Percentiles rank a stretch among this genome's conserved stretches.
Conservation (phyloP, 2,329 filamentous ascomycete genomes). For the Tolypocladium ophioglossoides region DNA sequence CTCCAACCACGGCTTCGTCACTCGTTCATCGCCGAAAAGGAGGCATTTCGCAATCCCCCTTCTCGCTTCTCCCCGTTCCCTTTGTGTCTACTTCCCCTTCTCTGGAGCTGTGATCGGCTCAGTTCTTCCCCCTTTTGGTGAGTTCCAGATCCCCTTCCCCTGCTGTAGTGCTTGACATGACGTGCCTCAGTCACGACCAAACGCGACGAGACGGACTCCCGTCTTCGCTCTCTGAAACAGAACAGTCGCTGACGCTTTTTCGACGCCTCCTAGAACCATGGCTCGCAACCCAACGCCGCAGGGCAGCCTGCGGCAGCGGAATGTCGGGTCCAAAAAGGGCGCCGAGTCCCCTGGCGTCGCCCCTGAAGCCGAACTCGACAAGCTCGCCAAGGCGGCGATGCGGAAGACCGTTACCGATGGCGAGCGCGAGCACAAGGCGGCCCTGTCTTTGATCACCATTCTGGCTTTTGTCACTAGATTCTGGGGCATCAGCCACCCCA, state of each 20-base stretch:
- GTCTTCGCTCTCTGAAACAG: neutral
- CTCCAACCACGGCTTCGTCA: conserved; percentile 2
- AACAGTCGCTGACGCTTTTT: conserved; percentile 8
- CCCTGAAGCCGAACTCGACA: conserved; percentile 39
- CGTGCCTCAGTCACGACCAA: neutral
- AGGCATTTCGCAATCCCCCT: neutral
- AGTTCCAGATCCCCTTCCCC: neutral
- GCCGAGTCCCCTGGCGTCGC: conserved; percentile 25
- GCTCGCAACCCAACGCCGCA: conserved; percentile 39
- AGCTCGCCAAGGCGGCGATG: conserved; percentile 29
- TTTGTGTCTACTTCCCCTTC: neutral
- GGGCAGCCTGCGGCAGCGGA: conserved; percentile 50
- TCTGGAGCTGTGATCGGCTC: neutral
- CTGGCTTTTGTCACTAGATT: conserved; percentile 88
- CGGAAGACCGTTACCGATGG: conserved; percentile 28
- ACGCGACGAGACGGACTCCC: neutral
- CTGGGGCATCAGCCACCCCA: conserved; percentile 89
- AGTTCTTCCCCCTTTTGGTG: neutral
- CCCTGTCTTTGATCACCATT: conserved; percentile 63
- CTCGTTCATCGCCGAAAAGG: conserved; percentile 1
- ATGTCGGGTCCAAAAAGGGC: conserved; percentile 38
- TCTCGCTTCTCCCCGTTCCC: neutral
- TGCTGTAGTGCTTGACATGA: neutral
- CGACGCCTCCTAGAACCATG: conserved; percentile 25
- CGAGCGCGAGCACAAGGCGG: conserved; percentile 81